A percentile compares a stretch with the other conserved stretches of the same genome.
phyloP scores from a whole-genome alignment of 768 basidiomycete species.

The Obba rivulosa region DNA sequence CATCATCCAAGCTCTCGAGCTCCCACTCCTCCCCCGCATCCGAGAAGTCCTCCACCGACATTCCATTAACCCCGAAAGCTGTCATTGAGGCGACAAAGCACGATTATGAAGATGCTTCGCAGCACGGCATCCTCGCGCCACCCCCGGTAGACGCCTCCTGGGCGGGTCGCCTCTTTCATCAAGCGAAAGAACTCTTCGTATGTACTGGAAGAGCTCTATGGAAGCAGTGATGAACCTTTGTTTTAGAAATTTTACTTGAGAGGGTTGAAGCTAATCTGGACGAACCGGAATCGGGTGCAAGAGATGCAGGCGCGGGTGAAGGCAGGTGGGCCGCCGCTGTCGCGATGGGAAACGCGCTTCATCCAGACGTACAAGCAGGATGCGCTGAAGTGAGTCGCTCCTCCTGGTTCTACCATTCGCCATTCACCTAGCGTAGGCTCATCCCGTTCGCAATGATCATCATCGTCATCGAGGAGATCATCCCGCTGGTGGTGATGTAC shows the following conservation, averaged over 20 bases:
- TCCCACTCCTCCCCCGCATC: constrained; percentile 12
- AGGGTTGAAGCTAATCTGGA: constrained; percentile 68
- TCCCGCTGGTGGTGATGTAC: constrained; percentile 81
- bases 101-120: constrained; percentile 60
- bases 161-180: constrained; percentile 44
- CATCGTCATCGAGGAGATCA: constrained; percentile 70
- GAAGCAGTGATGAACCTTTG: constrained; percentile 10
- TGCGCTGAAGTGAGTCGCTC: constrained; percentile 52
- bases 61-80: constrained; percentile 7
- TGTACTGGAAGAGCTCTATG: constrained; percentile 11
- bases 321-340: constrained; percentile 55
- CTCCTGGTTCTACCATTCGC: neutral
- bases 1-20: constrained; percentile 15
- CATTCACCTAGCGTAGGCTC: constrained; percentile 40
- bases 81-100: constrained; percentile 50
- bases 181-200: constrained; percentile 43
- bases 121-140: constrained; percentile 63
- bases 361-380: constrained; percentile 64
- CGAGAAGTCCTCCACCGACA: constrained; percentile 13
- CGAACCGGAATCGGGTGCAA: constrained; percentile 49
- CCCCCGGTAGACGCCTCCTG: constrained; percentile 58
- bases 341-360: constrained; percentile 65
- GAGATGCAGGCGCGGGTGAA: constrained; percentile 52
- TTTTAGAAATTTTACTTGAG: constrained; percentile 75
- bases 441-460: constrained; percentile 76